Base-by-base conservation (phyloP, 2,329 filamentous ascomycete genomes). In the Helotiales sp. region DNA sequence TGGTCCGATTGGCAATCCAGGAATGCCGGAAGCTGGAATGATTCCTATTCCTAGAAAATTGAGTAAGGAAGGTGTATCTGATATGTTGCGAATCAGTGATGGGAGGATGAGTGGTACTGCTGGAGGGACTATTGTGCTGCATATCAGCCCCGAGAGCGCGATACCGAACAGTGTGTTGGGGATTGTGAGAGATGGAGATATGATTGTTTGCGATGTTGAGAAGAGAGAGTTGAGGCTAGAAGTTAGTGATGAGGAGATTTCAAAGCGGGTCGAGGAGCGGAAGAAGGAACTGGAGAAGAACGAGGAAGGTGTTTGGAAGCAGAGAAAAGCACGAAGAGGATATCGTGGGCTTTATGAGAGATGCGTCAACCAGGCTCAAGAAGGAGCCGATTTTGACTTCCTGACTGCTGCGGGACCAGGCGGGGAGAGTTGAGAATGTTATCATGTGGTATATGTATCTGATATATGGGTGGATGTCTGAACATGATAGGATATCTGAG, bases 361-460 rank as follows among this genome's bases (percentile, higher is more conserved):
- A 5, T 76, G 75, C 15, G 84, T 87, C 0, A 85, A 83, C 17
- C 82, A 86, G 68, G 84, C 84, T 0, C 76, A 86, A 60, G 65
- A 77, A 1, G 84, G 84, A 0, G 81, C 77, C 0, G 83, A 87
- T 67, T 87, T 87, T 71, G 82, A 83, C 60, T 87, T 87, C 57
- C 69, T 87, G 54, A 84, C 76, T 1, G 79, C 80, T 2, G 66
- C 66, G 22, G 77, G 77, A 3, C 61, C 58, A 46, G 40, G 42
- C 47, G 38, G 34, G 3, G 40, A 24, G 9, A 15, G 10, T 25
- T 9, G 13, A 15, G 15, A 40, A 4, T 15, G 15, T 17, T 40
- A 4, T 5, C 10, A 15, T 4, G n/a, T 19, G n/a, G 40, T 44
- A 44, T 15, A 10, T 44, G 5, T 44, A 24, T 25, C 6, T 44